A percentile compares a stretch with the other conserved stretches of the same genome.
These are phyloP conservation scores for Circinella umbellata DNA, from an alignment of 371 early-diverging fungal species.

Conservation along the genomic window DNA sequence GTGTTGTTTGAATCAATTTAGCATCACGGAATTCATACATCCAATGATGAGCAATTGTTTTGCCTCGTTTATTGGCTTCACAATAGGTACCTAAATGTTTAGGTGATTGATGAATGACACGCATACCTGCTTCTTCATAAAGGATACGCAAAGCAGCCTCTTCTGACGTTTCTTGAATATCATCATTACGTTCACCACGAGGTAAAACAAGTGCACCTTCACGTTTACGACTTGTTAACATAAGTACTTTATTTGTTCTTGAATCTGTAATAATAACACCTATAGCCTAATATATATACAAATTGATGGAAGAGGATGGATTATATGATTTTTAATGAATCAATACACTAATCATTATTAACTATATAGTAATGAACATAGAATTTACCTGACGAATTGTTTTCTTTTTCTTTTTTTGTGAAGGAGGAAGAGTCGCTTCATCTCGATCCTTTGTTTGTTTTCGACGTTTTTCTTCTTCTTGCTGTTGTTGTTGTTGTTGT, in stretches of 20 bases:
- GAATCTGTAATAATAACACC: constrained; percentile 42
- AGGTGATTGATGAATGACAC: constrained; percentile 15
- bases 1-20: constrained; percentile 1
- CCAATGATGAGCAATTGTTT: constrained; percentile 45
- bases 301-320: too few relatives aligned
- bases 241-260: constrained; percentile 29
- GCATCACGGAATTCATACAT: constrained; percentile 47
- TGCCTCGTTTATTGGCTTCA: constrained; percentile 50
- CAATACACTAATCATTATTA: too few relatives aligned
- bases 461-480: background rate
- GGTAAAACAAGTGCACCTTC: constrained; percentile 42
- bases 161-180: constrained; percentile 31
- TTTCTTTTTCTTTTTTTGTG: constrained; percentile 19
- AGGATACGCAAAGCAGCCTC: constrained; percentile 45
- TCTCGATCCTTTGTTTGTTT: background rate
- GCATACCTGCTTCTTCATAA: constrained; percentile 37
- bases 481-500: background rate
- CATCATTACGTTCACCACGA: constrained; percentile 39
- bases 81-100: constrained; percentile 41
- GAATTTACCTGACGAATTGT: constrained; percentile 15
- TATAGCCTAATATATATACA: constrained; percentile 26
- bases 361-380: background rate
- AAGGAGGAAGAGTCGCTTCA: background rate
- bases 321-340: too few relatives aligned
- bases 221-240: constrained; percentile 43